Base-by-base conservation (phyloP, 78 protist species). In the Isochrysis galbana region DNA sequence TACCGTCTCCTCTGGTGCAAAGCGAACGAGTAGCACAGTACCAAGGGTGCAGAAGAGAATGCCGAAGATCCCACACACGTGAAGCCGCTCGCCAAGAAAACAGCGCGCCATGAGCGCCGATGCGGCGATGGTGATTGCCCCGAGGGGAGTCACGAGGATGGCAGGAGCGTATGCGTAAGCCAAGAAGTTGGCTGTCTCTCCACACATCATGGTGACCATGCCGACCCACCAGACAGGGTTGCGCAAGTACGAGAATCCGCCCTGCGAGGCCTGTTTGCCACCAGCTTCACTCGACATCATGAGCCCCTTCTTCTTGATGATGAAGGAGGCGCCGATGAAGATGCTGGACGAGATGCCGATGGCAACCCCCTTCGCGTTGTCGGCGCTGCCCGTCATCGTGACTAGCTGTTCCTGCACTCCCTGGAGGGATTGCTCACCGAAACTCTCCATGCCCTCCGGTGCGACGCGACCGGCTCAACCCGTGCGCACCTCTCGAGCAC, bases 111-210 rank as follows among this genome's bases (percentile, higher is more conserved):
- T 17, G 4, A 89, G 5, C 17, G 91, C 83, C 21, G 54, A 38
- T 61, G 45, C 32, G 87, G 54, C 41, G 74, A 90, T 82, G 29
- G 87, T 46, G 42, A 29, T 0, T 7, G 92, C 92, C 51, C 92
- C 92, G 14, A 90, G 86, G 54, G 92, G 92, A 22, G 92, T 90
- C 36, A 90, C 92, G 14, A 90, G 47, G 26, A 90, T 46, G 4
- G 92, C 92, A 11, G 92, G 92, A 2, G 92, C 92, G 54, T 42
- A 90, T 2, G 87, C 86, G 69, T 90, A 90, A 10, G 92, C 92
- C 22, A 26, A 7, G 26, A 90, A 90, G 87, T 90, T 90, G 41
- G 92, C 92, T 4, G 42, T 0, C 48, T 90, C 92, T 23, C 92
- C 92, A 25, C 2, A 22, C 10, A 72, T n/a, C 92, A 90, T 90